phyloP scores from a whole-genome alignment of 2,329 filamentous ascomycete species.

The Proliferodiscus dingleyae region DNA sequence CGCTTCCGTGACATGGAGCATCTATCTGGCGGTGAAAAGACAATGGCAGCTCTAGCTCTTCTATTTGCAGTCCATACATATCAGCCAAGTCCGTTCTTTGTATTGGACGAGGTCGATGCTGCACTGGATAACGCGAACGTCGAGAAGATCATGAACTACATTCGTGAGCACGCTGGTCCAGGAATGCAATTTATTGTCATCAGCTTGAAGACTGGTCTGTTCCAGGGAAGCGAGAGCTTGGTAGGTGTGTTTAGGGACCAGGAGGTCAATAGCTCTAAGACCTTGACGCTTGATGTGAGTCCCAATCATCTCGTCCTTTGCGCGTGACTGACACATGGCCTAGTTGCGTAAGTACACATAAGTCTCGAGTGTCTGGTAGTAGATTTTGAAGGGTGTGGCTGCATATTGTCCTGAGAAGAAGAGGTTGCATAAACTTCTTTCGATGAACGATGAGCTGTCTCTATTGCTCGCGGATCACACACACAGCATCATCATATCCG shows the following conservation, averaged over 20 bases:
- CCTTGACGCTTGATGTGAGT: conserved; percentile 92
- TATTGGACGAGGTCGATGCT: conserved; percentile 95
- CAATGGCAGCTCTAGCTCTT: conserved; percentile 93
- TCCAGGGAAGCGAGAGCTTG: conserved; percentile 92
- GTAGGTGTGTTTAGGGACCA: conserved; percentile 96
- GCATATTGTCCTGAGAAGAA: conserved; percentile 1
- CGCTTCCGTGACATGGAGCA: conserved; percentile 99
- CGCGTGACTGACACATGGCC: conserved; percentile 9
- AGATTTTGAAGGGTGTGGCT: background rate
- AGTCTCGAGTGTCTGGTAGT: conserved; percentile 1
- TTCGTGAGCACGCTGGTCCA: conserved; percentile 85
- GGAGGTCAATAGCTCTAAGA: conserved; percentile 84
- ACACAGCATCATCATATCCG: background rate
- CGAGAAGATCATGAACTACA: conserved; percentile 92
- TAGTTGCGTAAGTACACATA: conserved; percentile 28
- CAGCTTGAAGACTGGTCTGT: conserved; percentile 88
- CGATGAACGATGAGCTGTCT: background rate
- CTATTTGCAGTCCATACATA: conserved; percentile 96
- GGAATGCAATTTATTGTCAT: conserved; percentile 99
- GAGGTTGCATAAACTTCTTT: background rate
- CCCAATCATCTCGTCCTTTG: background rate
- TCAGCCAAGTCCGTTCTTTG: conserved; percentile 94
- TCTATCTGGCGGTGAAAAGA: conserved; percentile 94
- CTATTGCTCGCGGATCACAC: background rate
- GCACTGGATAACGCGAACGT: conserved; percentile 98